Evolutionary conservation across 202 grass and related monocot genomes (phyloP).

Genomic region (Carex sylvatica): DNA sequence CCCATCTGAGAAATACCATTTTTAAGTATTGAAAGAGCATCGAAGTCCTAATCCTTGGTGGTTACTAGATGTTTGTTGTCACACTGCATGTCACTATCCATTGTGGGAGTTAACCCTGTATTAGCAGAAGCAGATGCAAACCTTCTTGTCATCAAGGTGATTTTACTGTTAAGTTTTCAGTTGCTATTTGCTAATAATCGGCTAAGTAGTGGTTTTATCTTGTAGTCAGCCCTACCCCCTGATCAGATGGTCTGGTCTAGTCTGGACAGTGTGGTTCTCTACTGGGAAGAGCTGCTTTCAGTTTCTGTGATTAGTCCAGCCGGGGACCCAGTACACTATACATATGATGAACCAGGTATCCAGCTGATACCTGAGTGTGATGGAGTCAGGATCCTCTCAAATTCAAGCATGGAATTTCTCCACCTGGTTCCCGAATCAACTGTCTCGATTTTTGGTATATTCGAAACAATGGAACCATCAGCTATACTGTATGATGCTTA

Average conservation of each 20-base stretch:
- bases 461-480: conserved; percentile 85
- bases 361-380: conserved; percentile 92
- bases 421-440: conserved; percentile 89
- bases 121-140: neutral
- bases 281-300: conserved; percentile 81
- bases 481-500: conserved; percentile 94
- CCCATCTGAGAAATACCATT: neutral
- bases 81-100: neutral
- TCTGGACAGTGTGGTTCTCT: conserved; percentile 86
- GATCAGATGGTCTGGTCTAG: conserved; percentile 97
- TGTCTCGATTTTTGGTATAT: conserved; percentile 81
- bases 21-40: neutral
- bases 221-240: conserved; percentile 86
- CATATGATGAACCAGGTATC: conserved; percentile 79
- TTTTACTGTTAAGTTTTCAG: neutral
- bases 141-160: neutral
- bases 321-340: conserved; percentile 85
- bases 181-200: neutral
- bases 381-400: conserved; percentile 91
- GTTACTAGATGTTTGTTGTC: neutral
- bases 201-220: conserved; percentile 23
- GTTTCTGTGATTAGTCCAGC: conserved; percentile 90
- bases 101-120: neutral
- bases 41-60: neutral
- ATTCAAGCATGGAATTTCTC: conserved; percentile 98